Evolutionary conservation across 208 protist genomes (phyloP), one percentile per base, ranked within the genome.

Genomic region (Trypanosoma mega): DNA sequence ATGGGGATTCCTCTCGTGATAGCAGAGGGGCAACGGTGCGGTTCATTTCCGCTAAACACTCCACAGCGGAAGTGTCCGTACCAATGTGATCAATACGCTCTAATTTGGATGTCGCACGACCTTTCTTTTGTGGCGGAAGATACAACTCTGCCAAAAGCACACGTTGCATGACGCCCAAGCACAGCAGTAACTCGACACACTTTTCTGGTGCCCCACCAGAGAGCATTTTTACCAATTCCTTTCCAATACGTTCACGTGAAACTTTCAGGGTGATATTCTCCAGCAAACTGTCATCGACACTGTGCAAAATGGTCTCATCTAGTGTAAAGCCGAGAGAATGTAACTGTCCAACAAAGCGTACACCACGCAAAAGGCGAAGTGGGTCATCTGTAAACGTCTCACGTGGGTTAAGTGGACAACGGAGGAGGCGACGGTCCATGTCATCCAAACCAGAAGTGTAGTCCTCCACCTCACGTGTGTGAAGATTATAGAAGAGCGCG

Each of bases 401-500:
- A 11, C 46, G 53, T 14, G 94, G 92, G 16, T 76, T 70, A 6
- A 98, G 56, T 23, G 94, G 93, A 48, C 97, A 98, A 29, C 97
- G 84, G 14, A 98, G 68, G 7, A 98, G 39, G 29, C 85, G 75
- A 11, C 33, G 62, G 7, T 79, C 66, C 34, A 99, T 56, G 70
- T 99, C 97, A 11, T 83, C 73, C 14, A 98, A 59, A 11, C 94
- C 97, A 8, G 76, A 86, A 2, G 92, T 98, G 51, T 94, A 98
- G 78, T 99, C 98, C 71, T 99, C 97, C 31, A 99, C 82, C 23
- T 66, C 63, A 21, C 74, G 72, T 8, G 74, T 96, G 70, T 98
- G 87, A n/a, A 99, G 78, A 71, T 99, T 99, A 63, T 98, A 99
- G 67, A 99, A 99, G 5, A 99, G 81, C 16, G 96, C 70, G 77